Base-by-base conservation (phyloP, 371 early-diverging fungal genomes). In the Mucor saturninus region DNA sequence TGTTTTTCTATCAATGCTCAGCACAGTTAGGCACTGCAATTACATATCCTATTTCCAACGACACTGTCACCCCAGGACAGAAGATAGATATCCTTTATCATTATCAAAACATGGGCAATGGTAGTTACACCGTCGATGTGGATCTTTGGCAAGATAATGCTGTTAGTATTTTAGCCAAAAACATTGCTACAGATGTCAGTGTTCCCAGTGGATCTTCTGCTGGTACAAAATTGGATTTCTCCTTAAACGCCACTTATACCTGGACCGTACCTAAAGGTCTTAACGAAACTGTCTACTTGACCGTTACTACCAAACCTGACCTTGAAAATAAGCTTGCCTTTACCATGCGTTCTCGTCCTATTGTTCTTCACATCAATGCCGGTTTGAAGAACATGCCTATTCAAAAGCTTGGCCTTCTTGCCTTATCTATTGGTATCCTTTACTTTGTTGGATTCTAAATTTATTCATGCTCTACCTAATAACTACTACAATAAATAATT, bases 51-150 rank as follows among this genome's bases (percentile, higher is more conserved):
- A 55, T 37, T 11, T 38, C 50, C n/a, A 79, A 79, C 32, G 53
- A 52, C 13, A 76, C 80, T 6, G 51, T 79, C 21, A 45, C 51
- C 8, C 66, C 75, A 21, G 77, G 75, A 21, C 55, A 71, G 6
- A 59, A 66, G 7, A 32, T 79, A 32, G 61, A 70, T 21, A 74
- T 74, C 49, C 58, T 53, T n/a, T 79, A 59, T 35, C 54, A 56
- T n/a, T 79, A 79, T 46, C 56, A 68, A 52, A 79, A 79, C 38
- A 56, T 79, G 45, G 80, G 80, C 15, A 68, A 69, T 35, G 80
- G 80, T 14, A 53, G 65, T 9, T 76, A 76, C 37, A 42, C 46
- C 0, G 67, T 74, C 9, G 66, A 75, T 50, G 65, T 79, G 37
- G 52, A 64, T 50, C 64, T 76, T 21, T 76, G 75, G 73, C 57